Evolutionary conservation across 2,329 filamentous ascomycete species (phyloP).

Genomic region (Samsoniella hepiali): DNA sequence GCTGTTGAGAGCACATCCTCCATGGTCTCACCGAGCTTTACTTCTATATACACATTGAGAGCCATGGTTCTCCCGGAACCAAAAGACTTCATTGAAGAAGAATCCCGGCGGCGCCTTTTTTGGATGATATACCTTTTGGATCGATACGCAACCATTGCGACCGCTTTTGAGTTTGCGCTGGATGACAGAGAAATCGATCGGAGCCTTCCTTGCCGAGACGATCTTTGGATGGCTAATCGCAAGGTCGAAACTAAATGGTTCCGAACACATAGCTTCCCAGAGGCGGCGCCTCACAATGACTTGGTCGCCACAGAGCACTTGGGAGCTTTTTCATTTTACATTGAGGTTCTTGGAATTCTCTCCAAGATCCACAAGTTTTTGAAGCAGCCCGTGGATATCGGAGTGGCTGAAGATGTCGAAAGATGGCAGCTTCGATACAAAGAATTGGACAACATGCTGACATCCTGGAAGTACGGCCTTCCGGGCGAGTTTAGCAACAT

Average conservation of each 20-base stretch:
- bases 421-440: conserved; percentile 86
- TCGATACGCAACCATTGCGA: conserved; percentile 84
- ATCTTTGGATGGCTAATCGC: conserved; percentile 79
- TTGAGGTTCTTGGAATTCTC: conserved; percentile 83
- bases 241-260: conserved; percentile 85
- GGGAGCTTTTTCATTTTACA: conserved; percentile 84
- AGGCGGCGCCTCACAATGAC: conserved; percentile 54
- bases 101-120: conserved; percentile 78
- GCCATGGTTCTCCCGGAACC: conserved; percentile 83
- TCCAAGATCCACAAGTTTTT: conserved; percentile 86
- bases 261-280: conserved; percentile 46
- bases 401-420: conserved; percentile 78
- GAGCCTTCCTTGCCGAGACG: conserved; percentile 80
- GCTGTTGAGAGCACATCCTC: conserved; percentile 79
- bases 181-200: conserved; percentile 89
- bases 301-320: conserved; percentile 74
- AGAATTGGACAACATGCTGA: conserved; percentile 75
- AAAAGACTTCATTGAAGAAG: conserved; percentile 83
- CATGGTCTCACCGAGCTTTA: conserved; percentile 72
- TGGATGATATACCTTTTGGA: conserved; percentile 95
- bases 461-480: conserved; percentile 78
- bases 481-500: conserved; percentile 83
- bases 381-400: conserved; percentile 86
- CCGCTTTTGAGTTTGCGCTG: conserved; percentile 86
- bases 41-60: conserved; percentile 84